Evolutionary conservation across 1,139 yeast species (phyloP).

Genomic region (Scheffersomyces parashehatae): DNA sequence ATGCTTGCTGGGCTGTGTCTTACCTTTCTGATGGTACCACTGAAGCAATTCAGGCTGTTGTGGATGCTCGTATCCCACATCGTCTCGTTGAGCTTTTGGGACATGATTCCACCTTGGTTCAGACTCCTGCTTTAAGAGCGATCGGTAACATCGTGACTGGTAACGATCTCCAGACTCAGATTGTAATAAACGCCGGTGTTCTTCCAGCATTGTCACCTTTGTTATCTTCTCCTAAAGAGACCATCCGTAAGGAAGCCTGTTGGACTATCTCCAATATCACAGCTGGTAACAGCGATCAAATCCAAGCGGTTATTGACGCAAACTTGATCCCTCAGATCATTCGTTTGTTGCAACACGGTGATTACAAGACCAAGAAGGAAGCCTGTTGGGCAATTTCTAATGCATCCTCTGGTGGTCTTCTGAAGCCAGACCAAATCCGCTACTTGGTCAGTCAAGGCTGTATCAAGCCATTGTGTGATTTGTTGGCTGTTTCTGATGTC

Average conservation of each 20-base stretch:
- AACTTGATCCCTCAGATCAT: conserved; percentile 92
- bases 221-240: conserved; percentile 82
- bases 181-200: conserved; percentile 91
- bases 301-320: conserved; percentile 94
- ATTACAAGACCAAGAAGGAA: conserved; percentile 94
- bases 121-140: conserved; percentile 96
- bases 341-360: conserved; percentile 77
- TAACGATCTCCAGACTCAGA: conserved; percentile 91
- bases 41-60: conserved; percentile 93
- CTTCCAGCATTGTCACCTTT: conserved; percentile 81
- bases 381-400: conserved; percentile 99
- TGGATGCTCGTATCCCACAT: conserved; percentile 93
- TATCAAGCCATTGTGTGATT: conserved; percentile 94
- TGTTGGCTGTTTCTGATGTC: conserved; percentile 83
- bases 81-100: conserved; percentile 87
- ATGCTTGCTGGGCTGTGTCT: conserved; percentile 98
- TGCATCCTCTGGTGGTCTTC: conserved; percentile 93
- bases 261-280: conserved; percentile 98
- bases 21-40: conserved; percentile 91
- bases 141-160: conserved; percentile 98
- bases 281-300: conserved; percentile 94
- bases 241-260: conserved; percentile 95
- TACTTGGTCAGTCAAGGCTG: conserved; percentile 94
- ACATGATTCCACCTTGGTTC: conserved; percentile 83
- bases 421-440: conserved; percentile 89